phyloP scores from a whole-genome alignment of 2,329 filamentous ascomycete genomes.

The Fusarium albosuccineum region DNA sequence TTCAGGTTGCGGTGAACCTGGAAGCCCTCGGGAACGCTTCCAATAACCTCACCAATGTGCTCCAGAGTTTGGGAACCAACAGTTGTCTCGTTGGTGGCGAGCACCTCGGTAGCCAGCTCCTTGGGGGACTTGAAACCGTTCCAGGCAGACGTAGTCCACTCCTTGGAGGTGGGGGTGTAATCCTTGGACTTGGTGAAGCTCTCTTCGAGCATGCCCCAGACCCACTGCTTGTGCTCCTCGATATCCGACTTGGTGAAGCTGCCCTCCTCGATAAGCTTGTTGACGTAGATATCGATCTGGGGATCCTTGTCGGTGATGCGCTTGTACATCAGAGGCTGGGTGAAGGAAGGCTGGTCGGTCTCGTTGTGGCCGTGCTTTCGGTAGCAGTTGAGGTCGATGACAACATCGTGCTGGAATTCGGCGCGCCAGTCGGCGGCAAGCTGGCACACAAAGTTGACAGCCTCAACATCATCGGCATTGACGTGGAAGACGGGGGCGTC shows the following conservation, averaged over 20 bases:
- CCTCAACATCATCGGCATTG: conserved; percentile 98
- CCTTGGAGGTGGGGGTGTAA: conserved; percentile 94
- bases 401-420: conserved; percentile 98
- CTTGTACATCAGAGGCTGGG: conserved; percentile 99
- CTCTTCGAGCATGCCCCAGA: conserved; percentile 98
- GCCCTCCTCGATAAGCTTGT: conserved; percentile 90
- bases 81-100: conserved; percentile 90
- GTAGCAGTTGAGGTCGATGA: conserved; percentile 99
- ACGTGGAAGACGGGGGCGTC: conserved; percentile 99
- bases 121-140: conserved; percentile 99
- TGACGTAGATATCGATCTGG: conserved; percentile 90
- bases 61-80: conserved; percentile 80
- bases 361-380: conserved; percentile 99
- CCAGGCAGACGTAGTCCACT: conserved; percentile 99
- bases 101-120: conserved; percentile 92
- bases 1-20: conserved; percentile 94
- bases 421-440: conserved; percentile 97
- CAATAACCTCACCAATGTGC: conserved; percentile 86
- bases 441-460: conserved; percentile 98
- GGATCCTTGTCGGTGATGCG: conserved; percentile 87
- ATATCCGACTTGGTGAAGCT: conserved; percentile 98
- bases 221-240: conserved; percentile 99
- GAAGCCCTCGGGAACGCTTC: conserved; percentile 85
- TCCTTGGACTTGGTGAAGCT: conserved; percentile 98
- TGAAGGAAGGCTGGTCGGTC: conserved; percentile 99